Percentiles rank a stretch among this genome's conserved stretches.
phyloP scores from a whole-genome alignment of 257 asterid genomes.

The Nicotiana benthamiana region DNA sequence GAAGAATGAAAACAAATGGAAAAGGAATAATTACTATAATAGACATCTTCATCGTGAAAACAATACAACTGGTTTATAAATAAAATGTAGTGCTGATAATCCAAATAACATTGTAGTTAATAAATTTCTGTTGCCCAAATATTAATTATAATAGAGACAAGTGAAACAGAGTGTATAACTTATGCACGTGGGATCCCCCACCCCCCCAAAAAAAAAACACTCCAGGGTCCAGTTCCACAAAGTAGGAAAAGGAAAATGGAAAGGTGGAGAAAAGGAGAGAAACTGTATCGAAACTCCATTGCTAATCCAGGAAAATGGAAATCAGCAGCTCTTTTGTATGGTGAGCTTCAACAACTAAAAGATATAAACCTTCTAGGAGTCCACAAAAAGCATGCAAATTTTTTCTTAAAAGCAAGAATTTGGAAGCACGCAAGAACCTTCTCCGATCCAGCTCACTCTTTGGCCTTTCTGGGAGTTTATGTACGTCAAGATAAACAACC shows the following conservation, averaged over 20 bases:
- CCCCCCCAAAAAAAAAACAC: neutral
- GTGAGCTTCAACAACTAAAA: neutral
- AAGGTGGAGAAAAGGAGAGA: neutral
- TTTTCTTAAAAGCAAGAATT: neutral
- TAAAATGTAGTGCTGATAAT: neutral
- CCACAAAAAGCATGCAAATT: neutral
- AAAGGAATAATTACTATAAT: neutral
- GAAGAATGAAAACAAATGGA: neutral
- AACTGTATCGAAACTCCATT: neutral
- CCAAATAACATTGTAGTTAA: neutral
- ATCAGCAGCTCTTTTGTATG: neutral
- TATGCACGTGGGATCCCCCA: neutral
- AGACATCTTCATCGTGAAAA: neutral
- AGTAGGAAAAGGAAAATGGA: neutral
- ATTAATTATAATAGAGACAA: neutral
- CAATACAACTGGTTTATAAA: neutral
- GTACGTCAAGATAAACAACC: conserved; percentile 87
- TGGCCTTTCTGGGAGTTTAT: conserved; percentile 89
- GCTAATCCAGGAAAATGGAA: neutral
- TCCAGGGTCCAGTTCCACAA: neutral
- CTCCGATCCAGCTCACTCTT: conserved; percentile 80
- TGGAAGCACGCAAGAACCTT: conserved; percentile 34
- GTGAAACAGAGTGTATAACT: neutral
- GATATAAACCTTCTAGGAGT: neutral
- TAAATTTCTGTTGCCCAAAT: neutral